Percentiles rank a stretch among this genome's conserved stretches.
Evolutionary conservation across 352 stramenopile species (phyloP).

Genomic region (Achlya hypogyna): DNA sequence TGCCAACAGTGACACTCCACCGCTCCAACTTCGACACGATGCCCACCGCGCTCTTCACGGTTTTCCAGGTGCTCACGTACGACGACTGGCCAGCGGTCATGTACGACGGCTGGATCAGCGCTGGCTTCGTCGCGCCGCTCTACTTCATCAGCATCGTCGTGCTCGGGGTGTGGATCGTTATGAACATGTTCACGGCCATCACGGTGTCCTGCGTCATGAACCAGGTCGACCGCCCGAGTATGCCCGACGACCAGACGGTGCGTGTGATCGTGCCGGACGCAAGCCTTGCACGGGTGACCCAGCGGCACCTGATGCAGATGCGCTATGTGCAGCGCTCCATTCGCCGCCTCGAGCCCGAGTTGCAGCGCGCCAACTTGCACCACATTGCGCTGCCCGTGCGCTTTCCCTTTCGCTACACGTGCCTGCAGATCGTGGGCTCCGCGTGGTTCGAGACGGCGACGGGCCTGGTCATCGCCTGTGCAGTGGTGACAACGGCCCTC

Average conservation of each 20-base stretch:
- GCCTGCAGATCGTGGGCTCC: slow-evolving; percentile 21
- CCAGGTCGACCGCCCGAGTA: slow-evolving; percentile 72
- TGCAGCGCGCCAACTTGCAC: slow-evolving; percentile 28
- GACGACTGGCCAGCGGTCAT: slow-evolving; percentile 94
- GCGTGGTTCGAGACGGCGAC: slow-evolving; percentile 23
- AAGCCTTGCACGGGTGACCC: background rate
- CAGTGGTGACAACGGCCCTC: slow-evolving; percentile 36
- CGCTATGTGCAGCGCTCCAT: slow-evolving; percentile 5
- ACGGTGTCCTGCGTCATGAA: slow-evolving; percentile 92
- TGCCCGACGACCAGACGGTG: slow-evolving; percentile 48
- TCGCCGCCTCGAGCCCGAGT: background rate
- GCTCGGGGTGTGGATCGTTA: slow-evolving; percentile 81
- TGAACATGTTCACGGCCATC: slow-evolving; percentile 90
- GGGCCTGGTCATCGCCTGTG: slow-evolving; percentile 39
- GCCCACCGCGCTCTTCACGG: slow-evolving; percentile 59
- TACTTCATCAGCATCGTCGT: slow-evolving; percentile 87
- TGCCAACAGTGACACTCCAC: background rate
- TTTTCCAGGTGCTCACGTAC: slow-evolving; percentile 89
- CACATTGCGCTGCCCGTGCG: slow-evolving; percentile 40
- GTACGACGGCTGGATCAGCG: slow-evolving; percentile 87
- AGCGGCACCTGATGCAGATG: slow-evolving; percentile 1
- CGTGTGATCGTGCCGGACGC: background rate
- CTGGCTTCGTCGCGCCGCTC: slow-evolving; percentile 42
- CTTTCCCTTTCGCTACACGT: slow-evolving; percentile 45
- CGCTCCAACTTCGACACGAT: slow-evolving; percentile 87